Evolutionary conservation across 2,329 filamentous ascomycete genomes (phyloP), one percentile per base, ranked within the genome.

Genomic region (Fusarium cicatricum): DNA sequence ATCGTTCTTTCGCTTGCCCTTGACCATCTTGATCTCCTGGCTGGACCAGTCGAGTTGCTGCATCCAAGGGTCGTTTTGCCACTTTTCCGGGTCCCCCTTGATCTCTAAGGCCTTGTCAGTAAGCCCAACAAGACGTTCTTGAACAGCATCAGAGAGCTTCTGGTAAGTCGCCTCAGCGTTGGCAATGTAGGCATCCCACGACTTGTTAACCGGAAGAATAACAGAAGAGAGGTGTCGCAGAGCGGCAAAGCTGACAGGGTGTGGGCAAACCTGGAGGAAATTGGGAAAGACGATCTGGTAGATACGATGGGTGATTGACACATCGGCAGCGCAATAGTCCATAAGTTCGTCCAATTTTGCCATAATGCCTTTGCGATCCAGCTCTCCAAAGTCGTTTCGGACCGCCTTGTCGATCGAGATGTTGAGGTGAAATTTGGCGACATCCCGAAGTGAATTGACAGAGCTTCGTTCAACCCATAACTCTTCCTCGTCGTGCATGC

Each of bases 171-270:
- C 86, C 71, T 99, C 95, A 1, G 95, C 89, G 54, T 90, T 94
- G 11, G 83, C 78, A 38, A 98, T 82, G 70, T 99, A 99, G 2
- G 85, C 79, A 56, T 94, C 85, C 96, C 96, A 99, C 0, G 90
- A 88, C 67, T 89, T 85, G 72, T 98, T 87, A 38, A 98, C 90
- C 0, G 95, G 95, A 8, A 99, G 79, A 41, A 98, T 97, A 61
- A 97, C 92, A 0, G 93, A 90, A 1, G 93, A 92, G n/a, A 99
- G 82, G 72, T 98, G 95, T 14, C 95, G 85, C 15, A 99, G 81
- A 2, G 95, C 95, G 3, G 92, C 94, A 70, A 99, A 99, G 75
- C 93, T 98, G 69, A 99, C 95, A 0, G 95, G 95, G 74, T 99
- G 96, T 1, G 95, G 95, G 70, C 95, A 99, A 21, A 90, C 91